phyloP scores from a whole-genome alignment of 2,329 filamentous ascomycete species.

The Fonsecaea nubica region DNA sequence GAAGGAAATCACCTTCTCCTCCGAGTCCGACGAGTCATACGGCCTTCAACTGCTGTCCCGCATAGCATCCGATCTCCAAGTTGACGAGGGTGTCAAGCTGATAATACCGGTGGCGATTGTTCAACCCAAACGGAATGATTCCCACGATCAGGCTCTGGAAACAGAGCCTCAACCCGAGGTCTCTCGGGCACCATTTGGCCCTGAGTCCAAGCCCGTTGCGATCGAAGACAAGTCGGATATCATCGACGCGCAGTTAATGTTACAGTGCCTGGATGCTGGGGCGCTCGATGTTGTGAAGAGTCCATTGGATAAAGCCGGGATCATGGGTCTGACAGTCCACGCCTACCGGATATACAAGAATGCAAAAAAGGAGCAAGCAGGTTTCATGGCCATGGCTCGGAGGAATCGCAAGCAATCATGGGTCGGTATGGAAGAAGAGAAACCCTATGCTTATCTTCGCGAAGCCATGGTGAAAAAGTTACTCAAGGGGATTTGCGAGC shows the following conservation, averaged over 20 bases:
- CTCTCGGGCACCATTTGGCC: conserved; percentile 32
- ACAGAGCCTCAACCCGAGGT: conserved; percentile 19
- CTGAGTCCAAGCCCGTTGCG: conserved; percentile 35
- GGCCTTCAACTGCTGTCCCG: conserved; percentile 57
- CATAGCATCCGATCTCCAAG: conserved; percentile 58
- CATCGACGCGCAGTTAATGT: conserved; percentile 62
- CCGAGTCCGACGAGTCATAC: conserved; percentile 55
- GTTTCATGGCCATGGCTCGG: conserved; percentile 70
- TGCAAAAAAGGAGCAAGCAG: conserved; percentile 73
- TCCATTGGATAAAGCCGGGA: conserved; percentile 74
- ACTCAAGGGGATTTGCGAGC: conserved; percentile 86
- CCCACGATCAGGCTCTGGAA: conserved; percentile 33
- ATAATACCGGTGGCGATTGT: conserved; percentile 59
- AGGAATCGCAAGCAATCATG: conserved; percentile 84
- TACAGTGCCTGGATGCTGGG: conserved; percentile 81
- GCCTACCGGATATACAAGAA: conserved; percentile 83
- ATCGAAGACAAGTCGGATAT: conserved; percentile 45
- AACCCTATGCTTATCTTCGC: conserved; percentile 85
- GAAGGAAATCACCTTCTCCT: conserved; percentile 52
- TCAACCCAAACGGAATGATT: conserved; percentile 43
- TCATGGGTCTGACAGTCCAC: conserved; percentile 79
- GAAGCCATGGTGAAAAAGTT: conserved; percentile 93
- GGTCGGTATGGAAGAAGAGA: conserved; percentile 84
- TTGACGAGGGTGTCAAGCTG: conserved; percentile 56
- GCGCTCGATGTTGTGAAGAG: conserved; percentile 84